These are phyloP conservation scores for Fusarium sp. DNA, from an alignment of 2,329 filamentous ascomycete species.

Conservation along the genomic window DNA sequence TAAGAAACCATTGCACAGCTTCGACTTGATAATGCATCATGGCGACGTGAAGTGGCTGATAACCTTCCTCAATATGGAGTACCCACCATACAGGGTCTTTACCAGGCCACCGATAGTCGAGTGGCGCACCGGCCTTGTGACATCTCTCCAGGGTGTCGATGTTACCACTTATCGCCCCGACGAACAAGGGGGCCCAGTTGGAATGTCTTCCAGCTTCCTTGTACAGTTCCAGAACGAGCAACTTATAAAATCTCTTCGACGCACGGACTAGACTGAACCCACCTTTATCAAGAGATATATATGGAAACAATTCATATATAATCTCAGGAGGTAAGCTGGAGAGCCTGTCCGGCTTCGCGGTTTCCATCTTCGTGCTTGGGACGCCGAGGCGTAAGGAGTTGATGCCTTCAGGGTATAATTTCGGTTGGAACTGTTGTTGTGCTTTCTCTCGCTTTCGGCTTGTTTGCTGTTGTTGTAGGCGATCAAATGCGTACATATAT, in stretches of 20 bases:
- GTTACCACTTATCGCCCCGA: background rate
- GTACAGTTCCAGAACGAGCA: background rate
- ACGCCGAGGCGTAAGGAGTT: background rate
- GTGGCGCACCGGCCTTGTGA: background rate
- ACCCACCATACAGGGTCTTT: background rate
- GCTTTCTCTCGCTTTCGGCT: background rate
- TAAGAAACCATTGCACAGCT: conserved; percentile 2
- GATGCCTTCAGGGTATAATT: background rate
- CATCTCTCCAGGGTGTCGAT: background rate
- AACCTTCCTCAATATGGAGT: background rate
- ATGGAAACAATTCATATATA: background rate
- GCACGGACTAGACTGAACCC: background rate
- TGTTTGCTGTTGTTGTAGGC: background rate
- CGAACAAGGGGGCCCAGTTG: background rate
- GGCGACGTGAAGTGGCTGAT: conserved; percentile 1
- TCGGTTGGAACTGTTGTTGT: background rate
- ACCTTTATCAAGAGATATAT: background rate
- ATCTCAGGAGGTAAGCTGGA: background rate
- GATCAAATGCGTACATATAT: background rate
- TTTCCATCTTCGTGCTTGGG: background rate
- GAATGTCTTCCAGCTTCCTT: background rate
- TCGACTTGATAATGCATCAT: background rate
- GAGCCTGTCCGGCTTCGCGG: background rate
- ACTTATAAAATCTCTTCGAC: background rate
- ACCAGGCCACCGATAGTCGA: background rate